Evolutionary conservation across 768 basidiomycete species (phyloP), one percentile per base, ranked within the genome.

Genomic region (Lactarius tabidus): DNA sequence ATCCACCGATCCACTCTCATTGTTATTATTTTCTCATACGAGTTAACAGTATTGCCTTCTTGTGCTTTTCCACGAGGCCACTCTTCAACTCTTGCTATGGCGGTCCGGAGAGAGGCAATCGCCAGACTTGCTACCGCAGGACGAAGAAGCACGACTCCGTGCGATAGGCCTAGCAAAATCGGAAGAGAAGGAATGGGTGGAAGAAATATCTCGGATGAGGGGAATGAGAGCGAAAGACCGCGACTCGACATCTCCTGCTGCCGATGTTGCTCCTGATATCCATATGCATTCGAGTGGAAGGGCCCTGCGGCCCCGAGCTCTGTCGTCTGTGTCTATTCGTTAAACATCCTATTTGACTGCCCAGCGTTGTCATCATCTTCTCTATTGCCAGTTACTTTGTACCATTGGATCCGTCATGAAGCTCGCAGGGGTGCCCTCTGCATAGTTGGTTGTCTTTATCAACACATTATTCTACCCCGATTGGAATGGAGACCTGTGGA

Each of bases 41-140:
- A 31, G 2, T 51, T n/a, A 35, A 35, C 67, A 91, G 88, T 92
- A 91, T 68, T 90, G 88, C 71, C 75, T 83, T 41, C 85, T 88
- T 64, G 80, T 93, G 35, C 82, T 93, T 14, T 79, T 91, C 6
- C 88, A 85, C 2, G 90, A 91, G 73, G 81, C 87, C 3, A 78
- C 89, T 45, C 77, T 86, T 51, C 91, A 93, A 70, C 78, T 93
- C 10, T 77, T 90, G n/a, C 75, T 91, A 17, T 91, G 89, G 88
- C 84, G 88, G 14, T 76, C 77, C 18, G 89, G 87, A 1, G 74
- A 80, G 39, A 87, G 91, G 31, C 79, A 73, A 1, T 80, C 81
- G 0, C 48, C 78, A 7, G 76, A 77, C 5, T 75, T 90, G 12
- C 79, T 88, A 14, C 74, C 82, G 3, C 70, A 72, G 0, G 77